Base-by-base conservation (phyloP, 176 grass and related monocot species). In the Paspalum notatum region DNA sequence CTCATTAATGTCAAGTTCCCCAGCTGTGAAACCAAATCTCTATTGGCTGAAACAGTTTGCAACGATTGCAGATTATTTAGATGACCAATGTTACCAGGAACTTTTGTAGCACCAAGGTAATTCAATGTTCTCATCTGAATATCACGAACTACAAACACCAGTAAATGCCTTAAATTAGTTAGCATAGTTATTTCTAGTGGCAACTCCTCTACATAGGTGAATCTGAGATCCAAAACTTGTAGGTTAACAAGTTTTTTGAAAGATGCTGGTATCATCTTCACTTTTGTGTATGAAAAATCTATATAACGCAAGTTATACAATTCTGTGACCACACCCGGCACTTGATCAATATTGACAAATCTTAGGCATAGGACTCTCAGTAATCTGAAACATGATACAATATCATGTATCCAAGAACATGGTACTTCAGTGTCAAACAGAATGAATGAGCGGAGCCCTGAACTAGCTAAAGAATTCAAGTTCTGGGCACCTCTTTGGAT, bases 221-320 rank as follows among this genome's bases (percentile, higher is more conserved):
- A 39, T 45, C 74, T 83, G 17, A 90, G 60, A 59, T 87, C 59
- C 27, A 90, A 68, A 45, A 76, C 70, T 43, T 90, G 65, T 25
- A 87, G 42, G 22, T 90, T 86, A 1, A 9, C 58, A 65, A 90
- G 88, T 40, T 90, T 90, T 18, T 63, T 52, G 7, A 90, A 27
- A 13, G 84, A 86, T 51, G 78, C 27, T 14, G 88, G 78, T 75
- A 90, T 74, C 10, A 67, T 14, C 72, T 78, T 82, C 44, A 90
- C 79, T n/a, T 82, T 72, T 68, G 80, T 79, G 58, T 66, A 21
- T 3, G 44, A 14, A 61, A 82, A 60, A 82, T 87, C 85, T 22
- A 87, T n/a, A 87, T 74, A 87, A 66, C 75, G 85, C 73, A 85
- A 59, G 77, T 85, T 85, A 55, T 46, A 62, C n/a, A 80, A 64